A percentile compares a stretch with the other conserved stretches of the same genome.
Conservation (phyloP, 495 filamentous ascomycete genomes). For the Lindgomyces ingoldianus region DNA sequence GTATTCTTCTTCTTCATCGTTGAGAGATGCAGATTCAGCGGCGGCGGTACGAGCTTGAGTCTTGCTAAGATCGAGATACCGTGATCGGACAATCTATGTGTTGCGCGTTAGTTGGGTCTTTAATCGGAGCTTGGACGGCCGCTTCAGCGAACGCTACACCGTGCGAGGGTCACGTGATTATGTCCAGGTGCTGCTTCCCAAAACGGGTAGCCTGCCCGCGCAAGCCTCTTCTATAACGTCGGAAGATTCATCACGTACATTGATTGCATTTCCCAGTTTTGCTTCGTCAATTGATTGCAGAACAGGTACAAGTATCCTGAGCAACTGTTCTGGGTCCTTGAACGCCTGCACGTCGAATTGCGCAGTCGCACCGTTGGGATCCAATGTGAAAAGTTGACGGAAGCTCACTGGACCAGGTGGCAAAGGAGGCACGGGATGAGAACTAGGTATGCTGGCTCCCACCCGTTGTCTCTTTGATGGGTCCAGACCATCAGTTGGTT, state of each 20-base stretch:
- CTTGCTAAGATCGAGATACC: conserved; percentile 51
- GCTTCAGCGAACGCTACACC: too few species aligned
- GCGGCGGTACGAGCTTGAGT: conserved; percentile 42
- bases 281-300: conserved; percentile 64
- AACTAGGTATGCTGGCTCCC: conserved; percentile 51
- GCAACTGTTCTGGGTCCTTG: conserved; percentile 69
- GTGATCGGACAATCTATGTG: conserved; percentile 48
- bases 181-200: neutral
- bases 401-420: conserved; percentile 72
- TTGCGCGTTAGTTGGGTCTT: neutral
- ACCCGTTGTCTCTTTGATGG: conserved; percentile 69
- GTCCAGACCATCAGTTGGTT: conserved; percentile 69
- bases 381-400: conserved; percentile 81
- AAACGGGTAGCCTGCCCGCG: neutral
- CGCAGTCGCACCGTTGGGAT: conserved; percentile 68
- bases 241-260: conserved; percentile 40
- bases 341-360: conserved; percentile 74
- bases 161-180: conserved; percentile 14
- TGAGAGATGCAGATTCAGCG: conserved; percentile 54
- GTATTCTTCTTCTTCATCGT: conserved; percentile 88
- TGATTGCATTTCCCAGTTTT: conserved; percentile 67
- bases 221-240: neutral
- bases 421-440: conserved; percentile 60
- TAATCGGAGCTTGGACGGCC: too few species aligned
- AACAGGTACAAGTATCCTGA: conserved; percentile 73